Base-by-base conservation (phyloP, 805 yeast species). In the Yamadazyma ubonensis region DNA sequence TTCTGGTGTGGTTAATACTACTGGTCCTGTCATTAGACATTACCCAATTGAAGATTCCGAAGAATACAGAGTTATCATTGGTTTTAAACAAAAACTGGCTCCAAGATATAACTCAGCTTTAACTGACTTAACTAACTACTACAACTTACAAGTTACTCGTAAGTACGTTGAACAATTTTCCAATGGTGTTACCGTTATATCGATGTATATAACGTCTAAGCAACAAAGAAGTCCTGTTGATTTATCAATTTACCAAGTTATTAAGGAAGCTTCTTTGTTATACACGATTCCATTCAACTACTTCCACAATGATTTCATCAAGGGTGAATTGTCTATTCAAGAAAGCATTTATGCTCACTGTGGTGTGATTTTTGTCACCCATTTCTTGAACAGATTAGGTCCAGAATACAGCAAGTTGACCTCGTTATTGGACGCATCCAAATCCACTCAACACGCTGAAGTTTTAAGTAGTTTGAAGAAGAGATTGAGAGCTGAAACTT, bases 301-400 rank as follows among this genome's bases (percentile, higher is more conserved):
- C 52, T 91, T 90, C 72, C 81, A 81, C 51, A 74, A 75, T 38
- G 73, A 81, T 42, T 90, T 90, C 57, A 80, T 83, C 46, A 61
- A 71, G 36, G 84, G 91, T 39, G 81, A 80, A 50, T 75, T 91
- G 63, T 89, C 97, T 1, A 80, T 95, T 52, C 98, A 91, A 67
- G 99, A 93, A 67, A 80, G 90, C 33, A 83, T 89, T 42, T 93
- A 93, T 60, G 95, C 97, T 32, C 98, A 91, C 62, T 84, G 89
- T 62, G 96, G 91, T 53, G 83, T 86, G 32, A 86, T 88, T 45
- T 91, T 93, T 59, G 95, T 88, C 36, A 83, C 95, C 25, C 98
- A 93, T 65, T 93, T 91, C 69, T 76, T 91, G 63, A 93, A 93
- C 71, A 78, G 98, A 58, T 75, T 91, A 57, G 97, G 98, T 21